Conservation (phyloP, 306 rosid genomes). For the Fragaria vesca region DNA sequence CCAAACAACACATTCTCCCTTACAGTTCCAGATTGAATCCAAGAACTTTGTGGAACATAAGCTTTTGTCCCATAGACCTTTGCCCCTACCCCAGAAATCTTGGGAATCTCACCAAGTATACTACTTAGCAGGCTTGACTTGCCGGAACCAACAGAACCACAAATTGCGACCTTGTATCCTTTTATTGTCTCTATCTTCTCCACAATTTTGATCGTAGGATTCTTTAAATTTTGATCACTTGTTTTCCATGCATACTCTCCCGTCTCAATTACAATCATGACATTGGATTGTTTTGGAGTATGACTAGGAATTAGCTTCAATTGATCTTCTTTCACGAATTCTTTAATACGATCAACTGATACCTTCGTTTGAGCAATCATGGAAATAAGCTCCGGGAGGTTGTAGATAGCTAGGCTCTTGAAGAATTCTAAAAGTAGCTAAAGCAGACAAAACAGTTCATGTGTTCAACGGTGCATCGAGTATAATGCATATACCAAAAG, state of each 20-base stretch:
- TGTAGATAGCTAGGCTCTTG: slow-evolving; percentile 95
- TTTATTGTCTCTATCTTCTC: slow-evolving; percentile 48
- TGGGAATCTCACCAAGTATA: slow-evolving; percentile 76
- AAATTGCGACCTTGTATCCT: slow-evolving; percentile 83
- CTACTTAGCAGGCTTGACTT: slow-evolving; percentile 80
- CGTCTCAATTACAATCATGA: slow-evolving; percentile 52
- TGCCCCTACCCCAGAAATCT: slow-evolving; percentile 58
- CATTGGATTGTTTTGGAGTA: slow-evolving; percentile 30
- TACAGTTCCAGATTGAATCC: slow-evolving; percentile 90
- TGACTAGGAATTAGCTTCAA: slow-evolving; percentile 37
- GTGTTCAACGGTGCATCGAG: slow-evolving; percentile 65
- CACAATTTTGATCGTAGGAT: slow-evolving; percentile 53
- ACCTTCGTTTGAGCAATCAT: slow-evolving; percentile 90
- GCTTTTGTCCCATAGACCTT: slow-evolving; percentile 59
- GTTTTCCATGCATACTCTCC: slow-evolving; percentile 80
- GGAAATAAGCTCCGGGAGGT: slow-evolving; percentile 93
- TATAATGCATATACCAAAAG: slow-evolving; percentile 70
- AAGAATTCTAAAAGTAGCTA: slow-evolving; percentile 80
- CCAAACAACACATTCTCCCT: slow-evolving; percentile 88
- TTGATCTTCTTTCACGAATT: slow-evolving; percentile 60
- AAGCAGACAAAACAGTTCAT: slow-evolving; percentile 76
- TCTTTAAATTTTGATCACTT: slow-evolving; percentile 40
- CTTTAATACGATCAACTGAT: slow-evolving; percentile 66
- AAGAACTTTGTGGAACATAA: slow-evolving; percentile 90
- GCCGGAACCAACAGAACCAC: slow-evolving; percentile 89